Conservation (phyloP, 2,329 filamentous ascomycete species). For the Coccinonectria pachysandricola region DNA sequence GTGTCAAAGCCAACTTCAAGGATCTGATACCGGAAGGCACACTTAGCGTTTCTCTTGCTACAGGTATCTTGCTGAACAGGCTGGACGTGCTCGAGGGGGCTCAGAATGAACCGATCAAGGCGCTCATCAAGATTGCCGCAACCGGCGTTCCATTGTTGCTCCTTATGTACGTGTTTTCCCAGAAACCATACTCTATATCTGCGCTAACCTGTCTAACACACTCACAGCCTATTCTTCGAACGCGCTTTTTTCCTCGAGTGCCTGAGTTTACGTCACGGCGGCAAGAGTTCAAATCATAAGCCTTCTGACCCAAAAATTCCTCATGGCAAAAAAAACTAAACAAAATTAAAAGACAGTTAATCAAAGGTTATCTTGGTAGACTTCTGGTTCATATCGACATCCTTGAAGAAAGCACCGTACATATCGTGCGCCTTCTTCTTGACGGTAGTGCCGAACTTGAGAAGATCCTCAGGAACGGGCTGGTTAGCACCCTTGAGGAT, state of each 20-base stretch:
- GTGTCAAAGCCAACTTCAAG: conserved; percentile 19
- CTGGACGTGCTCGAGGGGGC: conserved; percentile 15
- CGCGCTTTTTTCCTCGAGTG: conserved; percentile 42
- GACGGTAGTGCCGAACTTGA: conserved; percentile 95
- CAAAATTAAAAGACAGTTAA: conserved; percentile 19
- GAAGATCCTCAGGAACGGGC: conserved; percentile 74
- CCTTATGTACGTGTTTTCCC: conserved; percentile 53
- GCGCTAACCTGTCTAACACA: too few species aligned
- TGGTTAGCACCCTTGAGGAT: conserved; percentile 91
- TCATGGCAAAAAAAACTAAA: too few species aligned
- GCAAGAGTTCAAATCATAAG: conserved; percentile 21
- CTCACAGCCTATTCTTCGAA: conserved; percentile 42
- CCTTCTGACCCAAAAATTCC: too few species aligned
- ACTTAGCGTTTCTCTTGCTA: conserved; percentile 18
- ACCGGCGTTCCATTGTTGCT: conserved; percentile 42
- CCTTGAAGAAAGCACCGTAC: conserved; percentile 93
- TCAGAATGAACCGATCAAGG: conserved; percentile 19
- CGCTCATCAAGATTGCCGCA: conserved; percentile 36
- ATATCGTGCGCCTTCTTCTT: conserved; percentile 98
- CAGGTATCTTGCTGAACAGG: conserved; percentile 17
- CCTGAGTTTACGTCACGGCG: conserved; percentile 32
- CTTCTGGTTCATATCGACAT: conserved; percentile 72
- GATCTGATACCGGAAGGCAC: conserved; percentile 20
- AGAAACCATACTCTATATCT: too few species aligned
- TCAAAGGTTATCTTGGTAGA: conserved; percentile 92